Conservation (phyloP, 441 rosid genomes). For the Gossypium aridum region DNA sequence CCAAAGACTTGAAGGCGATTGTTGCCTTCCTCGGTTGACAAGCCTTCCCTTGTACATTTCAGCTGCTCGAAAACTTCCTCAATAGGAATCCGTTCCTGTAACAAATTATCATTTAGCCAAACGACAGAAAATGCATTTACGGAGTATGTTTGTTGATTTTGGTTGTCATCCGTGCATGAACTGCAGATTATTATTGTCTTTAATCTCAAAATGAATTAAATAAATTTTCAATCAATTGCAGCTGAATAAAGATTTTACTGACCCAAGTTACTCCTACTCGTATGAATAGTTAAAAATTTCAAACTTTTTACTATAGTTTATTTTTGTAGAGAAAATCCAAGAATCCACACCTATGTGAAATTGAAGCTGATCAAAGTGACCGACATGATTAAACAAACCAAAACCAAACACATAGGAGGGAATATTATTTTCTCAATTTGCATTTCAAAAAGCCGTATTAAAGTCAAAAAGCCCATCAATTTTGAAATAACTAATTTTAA, state of each 20-base stretch:
- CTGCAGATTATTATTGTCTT: not conserved
- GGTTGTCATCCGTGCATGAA: not conserved
- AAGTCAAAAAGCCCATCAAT: not conserved
- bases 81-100: conserved; percentile 69
- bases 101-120: conserved; percentile 3
- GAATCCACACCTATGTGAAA: not conserved
- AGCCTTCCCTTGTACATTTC: conserved; percentile 69
- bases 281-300: no score
- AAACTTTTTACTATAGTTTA: not conserved
- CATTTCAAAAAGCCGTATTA: not conserved
- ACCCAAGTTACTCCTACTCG: no score
- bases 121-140: not conserved
- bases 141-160: not conserved
- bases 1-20: conserved; percentile 72
- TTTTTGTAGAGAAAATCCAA: not conserved
- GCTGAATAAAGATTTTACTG: not conserved
- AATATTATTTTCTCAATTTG: not conserved
- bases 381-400: not conserved
- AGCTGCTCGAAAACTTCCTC: conserved; percentile 90
- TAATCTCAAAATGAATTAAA: not conserved
- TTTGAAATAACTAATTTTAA: not conserved
- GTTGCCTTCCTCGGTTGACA: conserved; percentile 66
- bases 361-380: not conserved
- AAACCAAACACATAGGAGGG: not conserved
- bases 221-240: not conserved